Base-by-base conservation (phyloP, 257 asterid genomes). In the Catharanthus roseus region DNA sequence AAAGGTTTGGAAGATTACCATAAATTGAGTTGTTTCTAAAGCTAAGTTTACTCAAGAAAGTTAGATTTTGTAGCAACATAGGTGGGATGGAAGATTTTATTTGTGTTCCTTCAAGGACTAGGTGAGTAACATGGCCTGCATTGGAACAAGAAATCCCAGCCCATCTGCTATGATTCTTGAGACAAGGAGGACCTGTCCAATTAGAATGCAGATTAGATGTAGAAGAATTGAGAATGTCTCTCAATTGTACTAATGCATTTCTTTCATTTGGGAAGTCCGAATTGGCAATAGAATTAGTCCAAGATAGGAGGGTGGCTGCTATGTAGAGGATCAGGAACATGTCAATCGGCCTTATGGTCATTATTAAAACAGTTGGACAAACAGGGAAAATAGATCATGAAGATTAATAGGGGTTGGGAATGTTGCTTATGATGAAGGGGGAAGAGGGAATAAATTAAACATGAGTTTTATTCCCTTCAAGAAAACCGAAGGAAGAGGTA, bases 121-220 rank as follows among this genome's bases (percentile, higher is more conserved):
- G 73, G 42, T 41, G 79, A 0, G 75, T 75, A 0, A 85, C 84
- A 38, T 84, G 91, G 78, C 89, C 85, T n/a, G n/a, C n/a, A 77
- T 85, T 62, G 16, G 71, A 81, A 77, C 96, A 89, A 73, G 68
- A 70, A 16, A 89, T 72, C 42, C 96, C 96, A 3, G 74, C 81
- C 96, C 96, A 89, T 70, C 79, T 68, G 84, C 93, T 89, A 72
- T 56, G 77, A 57, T 81, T 83, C 38, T 62, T 61, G 19, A 64
- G n/a, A 77, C 96, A 89, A n/a, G 91, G 87, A 4, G 88, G 91
- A 29, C 93, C 93, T 7, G 91, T 89, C 96, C 96, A 89, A 39
- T 89, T 86, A 18, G 70, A 64, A 72, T 89, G 96, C 54, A 89
- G 81, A 76, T 81, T 65, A 4, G 69, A 38, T 26, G 60, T 76